Evolutionary conservation across 2,329 filamentous ascomycete genomes (phyloP), one percentile per base, ranked within the genome.

Genomic region (Cladosporium colombiae): DNA sequence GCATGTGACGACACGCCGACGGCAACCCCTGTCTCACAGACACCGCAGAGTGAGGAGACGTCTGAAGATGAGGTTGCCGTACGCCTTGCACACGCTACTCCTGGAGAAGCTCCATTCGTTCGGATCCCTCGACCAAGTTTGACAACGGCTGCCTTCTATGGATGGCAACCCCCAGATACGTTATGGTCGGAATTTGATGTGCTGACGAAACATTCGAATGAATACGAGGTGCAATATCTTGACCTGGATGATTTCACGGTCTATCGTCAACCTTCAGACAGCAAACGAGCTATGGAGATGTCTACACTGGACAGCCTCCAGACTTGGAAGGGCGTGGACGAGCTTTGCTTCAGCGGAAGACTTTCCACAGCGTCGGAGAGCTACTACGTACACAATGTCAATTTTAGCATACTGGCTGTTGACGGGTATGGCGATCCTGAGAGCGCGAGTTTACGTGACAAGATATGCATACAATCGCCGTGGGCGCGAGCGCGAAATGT

Each of bases 391-490:
- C 76, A 84, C 55, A 77, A 74, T 0, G 79, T 91, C 0, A 78
- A 81, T 0, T 90, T 94, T 56, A 72, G 77, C 0, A 79, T 83
- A 0, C 77, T 90, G 1, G 88, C 89, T 0, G 83, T 95, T 13
- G 89, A 87, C 1, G 87, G 88, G 31, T 92, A 93, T 72, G 86
- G 85, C 0, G 74, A 82, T 7, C 74, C 82, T 25, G 82, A 84
- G 0, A 73, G 72, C 0, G 82, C 88, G 3, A 79, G 76, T 16
- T 7, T 63, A 13, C 25, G 3, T 0, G 66, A 67, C 2, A 67
- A 69, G 10, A 81, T 93, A 1, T 93, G 89, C 84, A 82, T 94
- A 2, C 83, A 86, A 21, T 90, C 90, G 0, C 58, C 69, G 0
- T 71, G 72, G 0, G 73, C 73, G 16, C 74, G 81, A 13, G 55